These are phyloP conservation scores for Nannizzia gypsea DNA, from an alignment of 2,329 filamentous ascomycete genomes.

Conservation along the genomic window DNA sequence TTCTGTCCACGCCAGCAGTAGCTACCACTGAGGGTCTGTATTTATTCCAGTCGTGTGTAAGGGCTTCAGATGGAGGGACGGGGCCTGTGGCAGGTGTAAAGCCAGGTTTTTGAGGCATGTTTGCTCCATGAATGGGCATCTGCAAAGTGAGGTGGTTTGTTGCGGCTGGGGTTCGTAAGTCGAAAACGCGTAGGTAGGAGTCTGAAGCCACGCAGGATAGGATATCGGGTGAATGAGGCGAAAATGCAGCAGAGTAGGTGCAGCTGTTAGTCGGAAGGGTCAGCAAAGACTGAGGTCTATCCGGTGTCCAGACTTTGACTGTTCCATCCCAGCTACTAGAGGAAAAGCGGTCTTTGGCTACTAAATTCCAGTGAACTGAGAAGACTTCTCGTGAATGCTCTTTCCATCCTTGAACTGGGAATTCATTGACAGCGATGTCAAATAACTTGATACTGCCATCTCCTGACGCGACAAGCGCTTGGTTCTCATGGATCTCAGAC, in stretches of 20 bases:
- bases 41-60: constrained; percentile 99
- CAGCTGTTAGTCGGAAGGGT: constrained; percentile 87
- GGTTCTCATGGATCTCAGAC: constrained; percentile 94
- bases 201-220: constrained; percentile 83
- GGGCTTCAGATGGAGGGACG: constrained; percentile 60
- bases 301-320: constrained; percentile 89
- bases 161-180: constrained; percentile 76
- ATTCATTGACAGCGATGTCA: constrained; percentile 67
- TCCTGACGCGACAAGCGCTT: constrained; percentile 76
- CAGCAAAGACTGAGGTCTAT: constrained; percentile 58
- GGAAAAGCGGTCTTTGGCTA: constrained; percentile 80
- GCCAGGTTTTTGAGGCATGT: constrained; percentile 33
- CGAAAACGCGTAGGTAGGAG: constrained; percentile 79
- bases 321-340: constrained; percentile 94
- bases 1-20: constrained; percentile 75
- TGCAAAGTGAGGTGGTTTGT: constrained; percentile 75
- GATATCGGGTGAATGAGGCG: constrained; percentile 72
- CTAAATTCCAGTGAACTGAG: constrained; percentile 81
- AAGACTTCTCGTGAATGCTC: constrained; percentile 93
- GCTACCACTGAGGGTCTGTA: constrained; percentile 78
- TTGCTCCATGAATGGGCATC: constrained; percentile 68
- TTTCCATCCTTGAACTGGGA: constrained; percentile 81
- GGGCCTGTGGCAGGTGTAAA: constrained; percentile 27
- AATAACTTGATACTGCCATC: constrained; percentile 94
- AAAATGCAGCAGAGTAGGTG: constrained; percentile 87